phyloP scores from a whole-genome alignment of 371 early-diverging fungal genomes.

The Lichtheimia hyalospora region DNA sequence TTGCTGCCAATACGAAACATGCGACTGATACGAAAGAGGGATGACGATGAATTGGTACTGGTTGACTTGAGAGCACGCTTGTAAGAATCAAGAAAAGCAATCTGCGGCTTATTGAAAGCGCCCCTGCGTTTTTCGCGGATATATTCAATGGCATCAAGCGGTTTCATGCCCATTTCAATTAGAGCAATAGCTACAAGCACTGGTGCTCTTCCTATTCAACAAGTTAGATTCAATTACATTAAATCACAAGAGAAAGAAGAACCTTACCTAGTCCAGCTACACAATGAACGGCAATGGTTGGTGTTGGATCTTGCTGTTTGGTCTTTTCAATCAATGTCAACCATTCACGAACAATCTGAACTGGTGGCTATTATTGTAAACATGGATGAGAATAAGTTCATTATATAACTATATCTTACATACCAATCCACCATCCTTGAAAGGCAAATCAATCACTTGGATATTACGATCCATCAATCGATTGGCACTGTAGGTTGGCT shows the following conservation, averaged over 20 bases:
- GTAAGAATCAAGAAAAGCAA: constrained; percentile 59
- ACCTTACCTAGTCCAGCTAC: constrained; percentile 85
- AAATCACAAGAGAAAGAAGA: no score
- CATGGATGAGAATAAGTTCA: no score
- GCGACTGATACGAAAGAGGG: constrained; percentile 24
- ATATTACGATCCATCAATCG: constrained; percentile 62
- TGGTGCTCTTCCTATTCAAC: no score
- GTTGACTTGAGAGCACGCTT: constrained; percentile 20
- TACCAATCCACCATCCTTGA: constrained; percentile 66
- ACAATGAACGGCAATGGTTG: constrained; percentile 83
- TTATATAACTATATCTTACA: no score
- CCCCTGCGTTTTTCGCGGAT: constrained; percentile 78
- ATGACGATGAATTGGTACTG: constrained; percentile 5
- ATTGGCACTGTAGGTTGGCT: constrained; percentile 78
- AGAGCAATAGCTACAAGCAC: constrained; percentile 78
- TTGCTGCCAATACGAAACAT: constrained; percentile 23
- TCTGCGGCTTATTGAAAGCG: constrained; percentile 82
- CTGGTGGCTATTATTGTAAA: constrained; percentile 56
- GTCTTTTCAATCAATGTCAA: constrained; percentile 59
- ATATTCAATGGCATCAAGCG: constrained; percentile 76
- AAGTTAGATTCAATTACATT: no score
- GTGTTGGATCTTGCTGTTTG: constrained; percentile 40
- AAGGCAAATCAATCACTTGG: constrained; percentile 39
- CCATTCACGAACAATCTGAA: constrained; percentile 69
- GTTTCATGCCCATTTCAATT: constrained; percentile 80